Evolutionary conservation across 768 basidiomycete genomes (phyloP), one percentile per base, ranked within the genome.

Genomic region (Nidularia sp.): DNA sequence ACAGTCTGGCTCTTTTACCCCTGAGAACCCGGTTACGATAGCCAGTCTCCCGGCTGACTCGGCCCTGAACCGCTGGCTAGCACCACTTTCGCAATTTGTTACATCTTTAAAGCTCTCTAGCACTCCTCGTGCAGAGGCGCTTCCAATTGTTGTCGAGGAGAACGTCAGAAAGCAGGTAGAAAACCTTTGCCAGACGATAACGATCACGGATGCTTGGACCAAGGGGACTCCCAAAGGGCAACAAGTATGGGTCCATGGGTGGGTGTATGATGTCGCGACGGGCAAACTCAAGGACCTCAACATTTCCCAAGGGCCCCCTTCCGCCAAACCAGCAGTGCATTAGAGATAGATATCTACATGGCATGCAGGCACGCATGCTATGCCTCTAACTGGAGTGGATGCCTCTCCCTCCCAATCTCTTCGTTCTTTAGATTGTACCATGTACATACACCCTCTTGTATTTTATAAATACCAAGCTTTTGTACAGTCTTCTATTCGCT

Each of bases 21-120:
- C 62, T 47, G 65, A 64, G 29, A 67, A 58, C 32, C 62, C 65
- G 22, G 65, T 69, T 33, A 59, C 75, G 1, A 58, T 74, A 22
- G 60, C 69, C 31, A 60, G 64, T 22, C 63, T 70, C 15, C 63
- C 72, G 31, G 65, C 66, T 35, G 68, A 72, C 42, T 71, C 76
- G 0, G 74, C 84, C 6, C 77, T 94, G 57, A 76, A 76, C 29
- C 79, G 81, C 48, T 94, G 90, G 88, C 73, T 93, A 45, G 71
- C 76, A 29, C 87, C 90, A 0, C 76, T 93, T 60, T 80, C 81
- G 49, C 61, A 68, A 34, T 73, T 85, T 56, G 77, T 78, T 58
- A 68, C 63, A 8, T 69, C 71, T 0, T 75, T 85, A 49, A 66
- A 73, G 41, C 67, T 85, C 29, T 62, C 74, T 5, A 57, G 66